A percentile compares a stretch with the other conserved stretches of the same genome.
Evolutionary conservation across 208 protist species (phyloP).

Genomic region (Wallacemonas sp.): DNA sequence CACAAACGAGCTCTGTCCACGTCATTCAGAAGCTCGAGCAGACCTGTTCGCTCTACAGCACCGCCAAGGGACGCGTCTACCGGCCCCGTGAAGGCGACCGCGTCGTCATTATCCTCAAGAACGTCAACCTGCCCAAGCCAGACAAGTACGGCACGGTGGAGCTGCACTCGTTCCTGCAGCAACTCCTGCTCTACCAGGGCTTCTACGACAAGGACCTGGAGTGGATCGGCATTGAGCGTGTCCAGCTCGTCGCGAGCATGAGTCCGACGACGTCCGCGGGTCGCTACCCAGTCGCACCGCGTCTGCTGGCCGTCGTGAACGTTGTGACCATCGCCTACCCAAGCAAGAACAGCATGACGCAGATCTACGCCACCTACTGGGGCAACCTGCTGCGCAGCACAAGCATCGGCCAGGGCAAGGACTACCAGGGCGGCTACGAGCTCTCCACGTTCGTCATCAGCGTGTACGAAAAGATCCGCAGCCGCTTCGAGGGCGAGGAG

Average conservation of each 20-base stretch:
- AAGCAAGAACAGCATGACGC: conserved; percentile 76
- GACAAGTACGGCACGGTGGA: conserved; percentile 98
- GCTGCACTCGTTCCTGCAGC: conserved; percentile 97
- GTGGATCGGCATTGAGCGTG: conserved; percentile 92
- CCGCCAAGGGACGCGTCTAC: conserved; percentile 88
- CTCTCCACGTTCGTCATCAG: conserved; percentile 93
- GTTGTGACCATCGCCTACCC: conserved; percentile 94
- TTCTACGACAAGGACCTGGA: conserved; percentile 97
- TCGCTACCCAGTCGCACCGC: conserved; percentile 89
- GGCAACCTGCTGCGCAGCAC: conserved; percentile 61
- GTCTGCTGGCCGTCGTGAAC: conserved; percentile 95
- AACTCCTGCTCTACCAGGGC: conserved; percentile 96
- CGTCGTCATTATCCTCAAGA: conserved; percentile 95
- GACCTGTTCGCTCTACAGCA: conserved; percentile 85
- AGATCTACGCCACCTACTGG: conserved; percentile 94
- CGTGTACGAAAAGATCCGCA: conserved; percentile 92
- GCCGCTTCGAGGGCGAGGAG: conserved; percentile 93
- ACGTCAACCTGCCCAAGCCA: conserved; percentile 97
- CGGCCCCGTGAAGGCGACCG: conserved; percentile 94
- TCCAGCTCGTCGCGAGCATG: conserved; percentile 96
- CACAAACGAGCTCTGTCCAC: conserved; percentile 93
- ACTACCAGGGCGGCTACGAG: conserved; percentile 67
- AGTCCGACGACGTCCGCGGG: conserved; percentile 91
- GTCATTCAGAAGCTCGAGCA: conserved; percentile 96
- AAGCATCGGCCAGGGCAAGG: conserved; percentile 55